Percentiles rank a stretch among this genome's conserved stretches.
Evolutionary conservation across 1,284 basidiomycete species (phyloP).

Genomic region (Hymenochaete sp.): DNA sequence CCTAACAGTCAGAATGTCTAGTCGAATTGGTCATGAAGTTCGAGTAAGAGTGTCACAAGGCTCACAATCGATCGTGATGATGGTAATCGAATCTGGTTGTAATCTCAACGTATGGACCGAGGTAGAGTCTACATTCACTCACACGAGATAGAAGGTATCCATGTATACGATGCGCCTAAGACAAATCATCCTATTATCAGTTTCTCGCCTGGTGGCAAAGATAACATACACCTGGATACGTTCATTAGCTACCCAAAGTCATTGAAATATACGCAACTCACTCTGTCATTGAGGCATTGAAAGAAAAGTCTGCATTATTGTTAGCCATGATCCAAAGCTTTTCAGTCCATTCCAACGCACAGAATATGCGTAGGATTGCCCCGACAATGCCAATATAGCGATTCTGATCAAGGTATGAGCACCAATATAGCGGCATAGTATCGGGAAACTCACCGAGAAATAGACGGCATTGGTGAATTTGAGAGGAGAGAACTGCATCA

Average conservation of each 20-base stretch:
- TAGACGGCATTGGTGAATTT: not conserved
- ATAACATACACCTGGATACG: too few relatives aligned
- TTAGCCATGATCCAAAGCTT: not conserved
- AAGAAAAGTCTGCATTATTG: not conserved
- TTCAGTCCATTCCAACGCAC: not conserved
- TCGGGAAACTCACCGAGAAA: not conserved
- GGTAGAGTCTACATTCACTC: too few relatives aligned
- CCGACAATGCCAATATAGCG: not conserved
- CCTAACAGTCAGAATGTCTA: slow-evolving; percentile 8
- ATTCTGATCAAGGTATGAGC: not conserved
- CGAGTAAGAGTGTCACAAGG: too few relatives aligned
- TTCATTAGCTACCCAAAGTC: not conserved
- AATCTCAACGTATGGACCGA: too few relatives aligned
- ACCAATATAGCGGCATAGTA: too few relatives aligned
- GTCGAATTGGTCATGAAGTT: too few relatives aligned
- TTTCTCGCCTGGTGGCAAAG: too few relatives aligned
- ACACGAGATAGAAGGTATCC: too few relatives aligned
- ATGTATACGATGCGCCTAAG: too few relatives aligned
- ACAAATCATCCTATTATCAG: too few relatives aligned
- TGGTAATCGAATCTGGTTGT: too few relatives aligned
- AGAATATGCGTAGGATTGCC: not conserved
- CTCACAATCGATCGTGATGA: too few relatives aligned
- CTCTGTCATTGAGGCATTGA: not conserved
- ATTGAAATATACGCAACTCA: not conserved
- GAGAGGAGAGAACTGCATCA: not conserved